Evolutionary conservation across 1,284 basidiomycete genomes (phyloP), one percentile per base, ranked within the genome.

Genomic region (Sutorius eximius): DNA sequence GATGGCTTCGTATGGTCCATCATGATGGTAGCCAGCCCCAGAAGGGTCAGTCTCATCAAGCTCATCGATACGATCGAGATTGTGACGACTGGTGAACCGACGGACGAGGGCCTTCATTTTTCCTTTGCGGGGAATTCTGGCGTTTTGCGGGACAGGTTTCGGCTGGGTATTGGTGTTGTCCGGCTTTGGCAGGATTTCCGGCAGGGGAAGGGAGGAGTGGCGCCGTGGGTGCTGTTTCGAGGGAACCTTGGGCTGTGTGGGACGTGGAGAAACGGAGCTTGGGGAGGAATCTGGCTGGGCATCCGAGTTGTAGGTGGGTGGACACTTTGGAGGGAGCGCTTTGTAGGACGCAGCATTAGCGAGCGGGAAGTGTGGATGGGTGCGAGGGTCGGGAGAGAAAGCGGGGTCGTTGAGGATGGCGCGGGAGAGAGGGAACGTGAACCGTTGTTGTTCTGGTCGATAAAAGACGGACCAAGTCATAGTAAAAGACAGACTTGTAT

Each of bases 31-130:
- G 15, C 75, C 69, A 16, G 77, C 57, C 4, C 86, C 87, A 52
- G 83, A 75, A 4, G 86, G 85, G 65, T 82, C 85, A 13, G 81
- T 81, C 65, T 88, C 86, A 63, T 91, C 88, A 38, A 90, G 69
- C 67, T 89, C 85, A 62, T 90, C 87, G 57, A 90, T 86, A 29
- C 78, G 77, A 70, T 89, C 88, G 46, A 90, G 75, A 52, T 81
- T 77, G 61, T 62, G 73, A 55, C 57, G 69, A 43, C 62, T 68
- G 33, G 69, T 67, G 15, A 71, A 47, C 8, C 58, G 64, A 34
- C 59, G 68, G 38, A 72, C 56, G 27, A 72, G 42, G 5, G 67
- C 59, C 18, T 51, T 71, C 59, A 72, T 67, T 15, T 37, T 56
- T 43, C 38, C 49, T 45, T 50, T 71, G 46, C 55, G 57, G 22